These are phyloP conservation scores for Rubia occidens DNA, from an alignment of 305 asterid genomes.

Conservation along the genomic window DNA sequence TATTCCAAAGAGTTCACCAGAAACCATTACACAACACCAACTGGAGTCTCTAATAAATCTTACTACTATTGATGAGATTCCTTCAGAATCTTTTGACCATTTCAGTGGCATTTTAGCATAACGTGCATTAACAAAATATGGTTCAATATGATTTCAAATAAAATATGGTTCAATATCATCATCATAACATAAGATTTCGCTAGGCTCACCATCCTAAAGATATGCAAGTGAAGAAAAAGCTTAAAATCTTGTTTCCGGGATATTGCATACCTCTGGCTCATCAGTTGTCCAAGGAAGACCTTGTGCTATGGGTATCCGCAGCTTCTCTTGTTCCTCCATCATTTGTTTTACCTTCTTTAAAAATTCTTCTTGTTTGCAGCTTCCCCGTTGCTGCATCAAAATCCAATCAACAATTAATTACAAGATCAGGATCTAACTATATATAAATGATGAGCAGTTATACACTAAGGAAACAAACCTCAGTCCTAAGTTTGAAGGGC, in stretches of 20 bases:
- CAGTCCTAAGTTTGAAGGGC: constrained; percentile 38
- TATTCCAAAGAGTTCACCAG: not conserved
- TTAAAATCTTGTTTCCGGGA: not conserved
- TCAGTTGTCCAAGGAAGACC: constrained; percentile 93
- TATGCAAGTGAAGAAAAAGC: not conserved
- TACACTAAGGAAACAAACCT: constrained; percentile 21
- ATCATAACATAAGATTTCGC: not conserved
- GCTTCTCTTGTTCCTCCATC: constrained; percentile 67
- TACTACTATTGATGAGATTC: not conserved
- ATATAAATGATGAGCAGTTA: not conserved
- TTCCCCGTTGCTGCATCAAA: constrained; percentile 68
- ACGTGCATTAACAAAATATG: too few relatives aligned
- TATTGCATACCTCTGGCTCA: constrained; percentile 62
- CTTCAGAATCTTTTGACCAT: not conserved
- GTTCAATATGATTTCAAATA: not conserved
- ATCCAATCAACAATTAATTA: constrained; percentile 15
- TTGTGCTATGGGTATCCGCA: constrained; percentile 68
- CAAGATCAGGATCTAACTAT: not conserved
- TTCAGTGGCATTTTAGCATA: too few relatives aligned
- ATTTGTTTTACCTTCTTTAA: constrained; percentile 54
- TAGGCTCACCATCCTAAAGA: not conserved
- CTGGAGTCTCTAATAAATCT: not conserved
- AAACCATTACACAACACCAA: not conserved
- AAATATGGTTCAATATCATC: not conserved
- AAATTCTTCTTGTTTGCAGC: constrained; percentile 68